Base-by-base conservation (phyloP, 192 early-diverging fungal species). In the Phycomyces blakesleeanus region DNA sequence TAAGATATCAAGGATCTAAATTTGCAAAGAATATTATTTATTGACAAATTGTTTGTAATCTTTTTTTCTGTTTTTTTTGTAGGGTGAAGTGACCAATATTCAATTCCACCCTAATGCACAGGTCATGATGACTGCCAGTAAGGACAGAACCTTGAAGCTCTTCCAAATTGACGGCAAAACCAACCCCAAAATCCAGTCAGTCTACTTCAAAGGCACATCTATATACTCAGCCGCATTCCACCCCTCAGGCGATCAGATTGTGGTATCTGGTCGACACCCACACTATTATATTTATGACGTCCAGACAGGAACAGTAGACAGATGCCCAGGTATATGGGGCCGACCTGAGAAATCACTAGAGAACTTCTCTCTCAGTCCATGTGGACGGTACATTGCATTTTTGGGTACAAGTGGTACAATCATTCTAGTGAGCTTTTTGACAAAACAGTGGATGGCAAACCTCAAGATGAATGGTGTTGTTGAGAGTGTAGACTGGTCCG, bases 121-220 rank as follows among this genome's bases (percentile, higher is more conserved):
- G 44, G 91, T 97, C 22, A 58, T 97, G 50, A 64, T 98, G 67
- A 97, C 95, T 0, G 89, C 87, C 3, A 93, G 95, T 6, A 79
- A 90, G 22, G 96, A 98, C 73, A 87, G 85, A 64, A 95, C 95
- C 15, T 62, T 98, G 62, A 80, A 91, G 8, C 67, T 98, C 42
- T 97, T 97, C 77, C 91, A 93, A 53, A 82, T 96, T 6, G 95
- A 98, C 56, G 95, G 95, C 20, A 94, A 93, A 73, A 68, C 89
- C 37, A 98, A 98, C 74, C 91, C 87, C 49, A 90, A 95, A 75
- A 84, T 98, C 56, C 93, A 95, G 77, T 89, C 87, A 10, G 74
- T 97, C n/a, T 82, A 82, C 60, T 84, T 96, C 67, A 89, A 92
- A 65, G 95, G 97, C 74, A 67, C 97, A 67, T 92, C 93, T 4